Evolutionary conservation across 352 stramenopile species (phyloP), one percentile per base, ranked within the genome.

Genomic region (Globisporangium spinosum): DNA sequence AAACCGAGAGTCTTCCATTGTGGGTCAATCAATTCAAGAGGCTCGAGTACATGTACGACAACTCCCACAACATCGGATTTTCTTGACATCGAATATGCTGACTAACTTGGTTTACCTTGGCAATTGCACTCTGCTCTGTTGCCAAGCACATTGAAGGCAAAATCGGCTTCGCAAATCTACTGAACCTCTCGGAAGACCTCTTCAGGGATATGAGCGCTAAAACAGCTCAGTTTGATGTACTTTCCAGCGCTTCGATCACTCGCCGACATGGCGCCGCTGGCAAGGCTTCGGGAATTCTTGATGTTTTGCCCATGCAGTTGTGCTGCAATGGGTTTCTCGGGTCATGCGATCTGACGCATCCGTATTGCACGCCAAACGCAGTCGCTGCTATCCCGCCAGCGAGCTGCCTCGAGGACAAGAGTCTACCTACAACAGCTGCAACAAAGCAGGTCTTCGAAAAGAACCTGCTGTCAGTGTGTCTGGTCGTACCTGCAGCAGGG

Each of bases 131-230:
- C 12, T 20, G 1, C 38, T 20, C 12, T 20, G 13, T 15, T 45
- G 22, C 23, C 32, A 86, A 76, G 17, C 74, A 84, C 58, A 74
- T 86, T 10, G 78, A 82, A 73, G 78, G 78, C 9, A 78, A 73
- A 32, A 23, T 65, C 1, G 67, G 69, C 0, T 60, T 38, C 23
- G n/a, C n/a, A 15, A 82, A 77, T 22, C 45, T 86, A 20, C 13
- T 47, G 0, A 62, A 58, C 2, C 40, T 87, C 4, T 69, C 67
- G 0, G n/a, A 40, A 0, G 67, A 76, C 40, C 59, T 87, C 0
- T 86, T 89, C 51, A 49, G 20, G 4, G 29, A 70, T 6, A 80
- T 82, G 70, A 1, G 62, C 20, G 10, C 58, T 84, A 6, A 62
- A 80, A 29, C 35, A 58, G 17, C 17, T 82, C 0, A 69, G 77